Percentiles rank a stretch among this genome's conserved stretches.
phyloP scores from a whole-genome alignment of 306 rosid genomes.

The Hippophae gyantsensis region DNA sequence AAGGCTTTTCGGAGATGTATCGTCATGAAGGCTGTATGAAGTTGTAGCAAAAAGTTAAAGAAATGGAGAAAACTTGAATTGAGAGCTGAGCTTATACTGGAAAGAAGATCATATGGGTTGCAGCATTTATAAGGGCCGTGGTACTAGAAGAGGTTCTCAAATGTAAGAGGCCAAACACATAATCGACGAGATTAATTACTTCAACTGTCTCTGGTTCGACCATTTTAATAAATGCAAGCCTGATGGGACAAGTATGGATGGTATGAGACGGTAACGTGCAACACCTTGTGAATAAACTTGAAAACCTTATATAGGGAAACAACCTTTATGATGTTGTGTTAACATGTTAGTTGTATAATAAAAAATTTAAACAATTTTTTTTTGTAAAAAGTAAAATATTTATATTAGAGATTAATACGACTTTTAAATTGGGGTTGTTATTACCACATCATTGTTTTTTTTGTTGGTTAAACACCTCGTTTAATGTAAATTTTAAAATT shows the following conservation, averaged over 20 bases:
- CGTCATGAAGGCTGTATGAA: constrained; percentile 29
- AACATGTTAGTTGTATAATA: too few relatives aligned
- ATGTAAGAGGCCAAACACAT: neutral
- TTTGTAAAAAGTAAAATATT: too few relatives aligned
- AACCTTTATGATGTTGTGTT: neutral
- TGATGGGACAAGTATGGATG: constrained; percentile 25
- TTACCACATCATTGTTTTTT: too few relatives aligned
- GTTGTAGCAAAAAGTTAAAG: neutral
- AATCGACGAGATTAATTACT: constrained; percentile 20
- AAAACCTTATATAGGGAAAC: too few relatives aligned
- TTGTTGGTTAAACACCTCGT: too few relatives aligned
- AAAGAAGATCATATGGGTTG: constrained; percentile 1
- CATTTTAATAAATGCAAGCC: constrained; percentile 14
- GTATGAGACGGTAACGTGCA: neutral
- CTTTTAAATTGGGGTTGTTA: too few relatives aligned
- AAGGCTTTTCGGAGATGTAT: constrained; percentile 24
- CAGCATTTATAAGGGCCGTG: constrained; percentile 26
- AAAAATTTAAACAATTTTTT: too few relatives aligned
- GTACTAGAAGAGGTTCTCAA: neutral
- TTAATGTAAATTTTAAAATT: too few relatives aligned
- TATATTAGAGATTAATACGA: too few relatives aligned
- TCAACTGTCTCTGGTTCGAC: constrained; percentile 47
- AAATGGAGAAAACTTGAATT: neutral
- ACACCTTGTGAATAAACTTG: neutral
- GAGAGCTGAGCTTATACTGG: constrained; percentile 7